Evolutionary conservation across 768 basidiomycete species (phyloP).

Genomic region (Naganishia vishniacii): DNA sequence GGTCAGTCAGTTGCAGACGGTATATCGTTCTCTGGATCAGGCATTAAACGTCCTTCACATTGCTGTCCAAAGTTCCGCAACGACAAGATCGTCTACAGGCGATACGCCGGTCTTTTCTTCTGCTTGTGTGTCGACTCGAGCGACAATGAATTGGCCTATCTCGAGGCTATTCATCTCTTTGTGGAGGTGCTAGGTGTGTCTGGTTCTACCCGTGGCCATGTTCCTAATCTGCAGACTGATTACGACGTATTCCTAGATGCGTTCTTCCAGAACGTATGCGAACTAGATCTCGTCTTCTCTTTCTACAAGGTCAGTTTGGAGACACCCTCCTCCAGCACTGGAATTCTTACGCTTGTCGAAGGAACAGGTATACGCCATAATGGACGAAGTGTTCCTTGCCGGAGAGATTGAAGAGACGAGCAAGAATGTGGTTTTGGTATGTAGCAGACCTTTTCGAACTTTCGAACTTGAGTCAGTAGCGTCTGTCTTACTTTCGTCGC

Average conservation of each 20-base stretch:
- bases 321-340: too few relatives aligned
- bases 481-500: not conserved
- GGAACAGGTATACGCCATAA: conserved; percentile 89
- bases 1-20: conserved; percentile 53
- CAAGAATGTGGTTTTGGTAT: conserved; percentile 78
- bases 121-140: conserved; percentile 96
- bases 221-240: too few relatives aligned
- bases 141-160: conserved; percentile 93
- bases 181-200: conserved; percentile 87
- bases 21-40: too few relatives aligned
- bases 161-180: conserved; percentile 96
- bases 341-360: too few relatives aligned
- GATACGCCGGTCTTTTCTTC: conserved; percentile 97
- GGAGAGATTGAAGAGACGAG: conserved; percentile 98
- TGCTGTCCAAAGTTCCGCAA: conserved; percentile 70
- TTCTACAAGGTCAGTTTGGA: conserved; percentile 89
- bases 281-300: conserved; percentile 95
- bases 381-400: conserved; percentile 96
- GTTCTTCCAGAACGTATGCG: conserved; percentile 98
- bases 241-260: conserved; percentile 77
- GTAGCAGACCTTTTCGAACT: not conserved
- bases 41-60: not conserved
- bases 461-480: not conserved
- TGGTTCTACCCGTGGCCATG: too few relatives aligned
- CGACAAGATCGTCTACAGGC: conserved; percentile 93